These are phyloP conservation scores for Yarrowia galli DNA, from an alignment of 1,139 yeast species.

Conservation along the genomic window DNA sequence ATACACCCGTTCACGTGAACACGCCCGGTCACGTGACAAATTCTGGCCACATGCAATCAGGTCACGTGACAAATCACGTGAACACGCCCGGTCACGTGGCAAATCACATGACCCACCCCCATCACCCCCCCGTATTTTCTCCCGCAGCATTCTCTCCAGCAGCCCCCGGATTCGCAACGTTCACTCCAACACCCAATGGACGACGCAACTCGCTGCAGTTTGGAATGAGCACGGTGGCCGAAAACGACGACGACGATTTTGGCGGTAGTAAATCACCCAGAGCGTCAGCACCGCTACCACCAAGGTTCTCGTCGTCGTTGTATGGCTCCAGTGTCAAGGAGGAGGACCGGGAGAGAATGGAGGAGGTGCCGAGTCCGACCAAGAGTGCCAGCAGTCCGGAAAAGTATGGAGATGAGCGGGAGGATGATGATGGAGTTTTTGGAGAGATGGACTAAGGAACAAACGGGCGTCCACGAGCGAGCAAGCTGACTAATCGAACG, in stretches of 20 bases:
- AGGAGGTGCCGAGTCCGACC: conserved; percentile 38
- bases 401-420: conserved; percentile 41
- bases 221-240: conserved; percentile 43
- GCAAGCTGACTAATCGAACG: background rate
- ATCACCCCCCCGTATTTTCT: background rate
- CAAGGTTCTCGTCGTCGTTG: conserved; percentile 19
- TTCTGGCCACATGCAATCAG: background rate
- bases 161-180: background rate
- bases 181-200: conserved; percentile 36
- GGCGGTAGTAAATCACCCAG: conserved; percentile 35
- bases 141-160: background rate
- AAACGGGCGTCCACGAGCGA: too few species aligned
- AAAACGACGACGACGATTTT: conserved; percentile 40
- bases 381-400: conserved; percentile 39
- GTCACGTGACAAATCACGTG: background rate
- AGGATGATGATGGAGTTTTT: conserved; percentile 44
- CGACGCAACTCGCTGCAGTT: conserved; percentile 39
- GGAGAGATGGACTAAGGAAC: conserved; percentile 46
- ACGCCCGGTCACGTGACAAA: background rate
- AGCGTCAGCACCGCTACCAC: conserved; percentile 1
- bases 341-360: conserved; percentile 29
- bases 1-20: background rate
- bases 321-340: conserved; percentile 38
- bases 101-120: background rate
- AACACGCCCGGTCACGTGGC: background rate